Evolutionary conservation across 2,329 filamentous ascomycete species (phyloP).

Genomic region (Xylariaceae sp.): DNA sequence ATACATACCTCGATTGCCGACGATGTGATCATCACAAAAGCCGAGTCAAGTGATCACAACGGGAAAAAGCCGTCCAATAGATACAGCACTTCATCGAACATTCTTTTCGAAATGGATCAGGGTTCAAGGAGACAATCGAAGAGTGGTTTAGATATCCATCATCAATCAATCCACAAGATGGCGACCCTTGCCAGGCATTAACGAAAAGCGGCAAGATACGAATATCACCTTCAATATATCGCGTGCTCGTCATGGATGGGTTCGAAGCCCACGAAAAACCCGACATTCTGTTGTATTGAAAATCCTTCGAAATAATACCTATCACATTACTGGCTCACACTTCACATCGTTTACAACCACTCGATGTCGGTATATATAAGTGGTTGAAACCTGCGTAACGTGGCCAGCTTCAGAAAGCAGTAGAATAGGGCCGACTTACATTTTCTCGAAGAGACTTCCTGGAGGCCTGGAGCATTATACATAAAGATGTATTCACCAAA

Average conservation of each 20-base stretch:
- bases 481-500: background rate
- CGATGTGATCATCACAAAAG: background rate
- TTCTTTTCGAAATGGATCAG: background rate
- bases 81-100: background rate
- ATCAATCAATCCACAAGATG: background rate
- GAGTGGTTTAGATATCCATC: background rate
- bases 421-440: background rate
- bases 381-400: background rate
- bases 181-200: background rate
- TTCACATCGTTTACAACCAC: background rate
- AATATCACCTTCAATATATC: background rate
- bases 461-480: background rate
- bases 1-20: background rate
- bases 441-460: background rate
- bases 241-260: background rate
- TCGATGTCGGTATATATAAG: background rate
- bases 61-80: background rate
- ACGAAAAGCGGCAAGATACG: background rate
- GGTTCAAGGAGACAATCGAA: background rate
- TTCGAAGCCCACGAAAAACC: background rate
- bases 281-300: background rate
- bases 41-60: background rate
- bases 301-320: background rate
- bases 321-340: background rate
- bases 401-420: background rate